A percentile compares a stretch with the other conserved stretches of the same genome.
Evolutionary conservation across 2,329 filamentous ascomycete species (phyloP).

Genomic region (Arthrobotrys sinensis): DNA sequence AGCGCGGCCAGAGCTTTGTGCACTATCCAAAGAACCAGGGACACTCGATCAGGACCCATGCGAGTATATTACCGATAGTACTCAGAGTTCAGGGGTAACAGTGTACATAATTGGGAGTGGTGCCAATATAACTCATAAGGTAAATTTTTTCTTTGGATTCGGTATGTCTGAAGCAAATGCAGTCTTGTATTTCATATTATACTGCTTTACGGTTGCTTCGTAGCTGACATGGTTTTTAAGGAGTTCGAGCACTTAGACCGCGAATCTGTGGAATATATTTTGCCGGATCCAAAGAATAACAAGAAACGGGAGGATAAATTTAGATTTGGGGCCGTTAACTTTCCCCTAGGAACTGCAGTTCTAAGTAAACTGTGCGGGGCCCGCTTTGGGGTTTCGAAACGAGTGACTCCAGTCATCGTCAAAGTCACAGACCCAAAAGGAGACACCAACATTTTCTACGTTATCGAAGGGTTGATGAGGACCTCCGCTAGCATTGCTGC

Average conservation of each 20-base stretch:
- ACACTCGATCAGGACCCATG: not conserved
- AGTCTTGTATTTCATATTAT: too few relatives aligned
- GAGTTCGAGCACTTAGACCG: slow-evolving; percentile 4
- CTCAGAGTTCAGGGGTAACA: slow-evolving; percentile 5
- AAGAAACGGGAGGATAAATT: not conserved
- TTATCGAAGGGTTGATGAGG: not conserved
- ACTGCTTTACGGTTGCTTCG: too few relatives aligned
- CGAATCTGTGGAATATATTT: not conserved
- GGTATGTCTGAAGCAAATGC: too few relatives aligned
- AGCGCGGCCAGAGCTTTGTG: not conserved
- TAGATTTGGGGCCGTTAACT: not conserved
- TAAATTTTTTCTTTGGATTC: not conserved
- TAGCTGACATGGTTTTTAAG: not conserved
- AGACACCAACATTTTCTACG: not conserved
- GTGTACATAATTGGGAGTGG: not conserved
- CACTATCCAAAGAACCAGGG: not conserved
- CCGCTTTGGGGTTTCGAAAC: not conserved
- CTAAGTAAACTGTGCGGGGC: slow-evolving; percentile 5
- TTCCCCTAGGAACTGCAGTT: not conserved
- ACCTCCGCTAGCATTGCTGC: not conserved
- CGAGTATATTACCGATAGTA: not conserved
- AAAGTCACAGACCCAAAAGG: slow-evolving; percentile 2
- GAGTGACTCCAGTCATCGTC: slow-evolving; percentile 1
- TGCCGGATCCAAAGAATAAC: not conserved
- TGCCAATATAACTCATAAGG: not conserved